Base-by-base conservation (phyloP, 2,329 filamentous ascomycete species). In the Aspergillus oerlinghausenensis region DNA sequence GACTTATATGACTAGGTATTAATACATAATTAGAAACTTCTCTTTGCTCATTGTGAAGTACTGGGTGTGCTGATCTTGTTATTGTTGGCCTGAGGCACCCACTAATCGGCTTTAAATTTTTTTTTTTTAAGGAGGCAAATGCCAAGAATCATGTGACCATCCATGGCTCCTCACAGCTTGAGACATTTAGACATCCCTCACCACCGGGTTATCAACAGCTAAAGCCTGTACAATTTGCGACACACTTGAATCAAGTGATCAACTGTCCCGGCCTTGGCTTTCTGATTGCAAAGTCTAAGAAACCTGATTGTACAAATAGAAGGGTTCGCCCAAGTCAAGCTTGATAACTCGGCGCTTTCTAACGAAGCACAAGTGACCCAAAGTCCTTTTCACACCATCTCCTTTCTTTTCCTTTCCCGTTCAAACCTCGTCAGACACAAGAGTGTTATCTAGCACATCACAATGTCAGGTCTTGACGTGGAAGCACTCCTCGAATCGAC, bases 401-500 rank as follows among this genome's bases (percentile, higher is more conserved):
- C 4, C 25, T 62, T 65, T 62, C 54, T 50, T 51, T 55, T 62
- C 56, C 51, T 56, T 62, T 56, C 58, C 54, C 57, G 54, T 53
- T 61, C 65, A 57, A 49, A 62, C 57, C 59, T 60, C 58, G 61
- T 67, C 66, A 63, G 59, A 65, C 32, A 17, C 14, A 63, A 66
- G 64, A 60, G 57, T 47, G 54, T 54, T 50, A 56, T 49, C 56
- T 35, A 32, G 58, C 63, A 59, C 23, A 52, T 67, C 75, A 79
- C 65, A 65, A 88, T 88, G 86, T 86, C 86, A 72, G 82, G 82
- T 73, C 79, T 88, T 65, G 91, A 96, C 71, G 90, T 97, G 67
- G 92, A 97, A 81, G 90, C 91, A 64, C 84, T 97, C 63, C 86
- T 97, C 65, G 92, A 96, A 76, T 90, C 89, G 52, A 90, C 89